Evolutionary conservation across 106 monocot species (phyloP), one percentile per base, ranked within the genome.

Genomic region (Cymbidium sinense): DNA sequence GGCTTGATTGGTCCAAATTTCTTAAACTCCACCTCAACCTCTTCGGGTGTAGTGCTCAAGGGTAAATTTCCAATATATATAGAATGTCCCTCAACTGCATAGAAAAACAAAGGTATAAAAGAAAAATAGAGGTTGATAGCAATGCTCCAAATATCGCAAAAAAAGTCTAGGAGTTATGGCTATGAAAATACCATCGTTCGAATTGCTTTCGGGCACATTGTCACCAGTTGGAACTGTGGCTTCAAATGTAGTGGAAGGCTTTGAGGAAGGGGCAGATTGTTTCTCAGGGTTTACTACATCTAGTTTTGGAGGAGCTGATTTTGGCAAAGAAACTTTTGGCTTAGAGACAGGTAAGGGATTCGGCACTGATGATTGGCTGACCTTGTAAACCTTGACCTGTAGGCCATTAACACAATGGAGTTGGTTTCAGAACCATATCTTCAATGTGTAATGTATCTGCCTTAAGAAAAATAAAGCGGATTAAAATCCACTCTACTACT

Each of bases 1-100:
- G 86, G 84, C 52, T 84, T 91, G 75, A 96, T 93, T 34, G 81
- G 34, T 29, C 96, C 96, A 87, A 93, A 96, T 80, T 86, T 93
- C 84, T 81, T 87, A 75, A 93, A 86, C 65, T 85, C 83, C 34
- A 83, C 87, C 54, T 87, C 91, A 31, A 96, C 81, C 61, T 86
- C 77, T 72, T 83, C 79, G 41, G 84, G 73, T 21, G 88, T 89
- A 17, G 89, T 78, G 82, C 91, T 81, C 18, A 76, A 65, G 78
- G 96, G 93, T 64, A 96, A 83, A 78, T 96, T 91, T 70, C 82
- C 69, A 19, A 93, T 79, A 72, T 89, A 91, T 36, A 96, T 79
- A 0, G 96, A 93, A 78, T 91, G 80, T 23, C 96, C 96, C 74
- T 83, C 92, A 47, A 74, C 74, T 44, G 74, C 37, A 27, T 25